phyloP scores from a whole-genome alignment of 345 rosid genomes.

The Rhodamnia argentea region DNA sequence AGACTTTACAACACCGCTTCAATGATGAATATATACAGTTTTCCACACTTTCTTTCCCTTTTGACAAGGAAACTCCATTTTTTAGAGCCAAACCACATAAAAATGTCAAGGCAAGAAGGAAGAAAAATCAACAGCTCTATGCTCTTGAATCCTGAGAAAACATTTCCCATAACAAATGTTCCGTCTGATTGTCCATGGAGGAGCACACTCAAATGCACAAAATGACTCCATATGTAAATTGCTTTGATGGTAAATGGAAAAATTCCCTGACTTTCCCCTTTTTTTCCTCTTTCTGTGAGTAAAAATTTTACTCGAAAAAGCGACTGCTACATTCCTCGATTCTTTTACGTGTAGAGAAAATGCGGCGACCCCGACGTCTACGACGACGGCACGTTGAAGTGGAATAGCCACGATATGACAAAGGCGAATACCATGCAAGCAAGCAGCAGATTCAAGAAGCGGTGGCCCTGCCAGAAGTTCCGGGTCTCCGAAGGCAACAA shows the following conservation, averaged over 20 bases:
- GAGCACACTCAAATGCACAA: not conserved
- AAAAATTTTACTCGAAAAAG: not conserved
- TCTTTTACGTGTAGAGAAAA: not conserved
- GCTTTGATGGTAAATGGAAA: not conserved
- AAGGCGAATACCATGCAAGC: conserved; percentile 64
- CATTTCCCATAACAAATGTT: not conserved
- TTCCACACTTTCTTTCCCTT: not conserved
- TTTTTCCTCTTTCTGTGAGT: not conserved
- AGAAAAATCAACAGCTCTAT: not conserved
- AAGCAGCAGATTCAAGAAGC: conserved; percentile 15
- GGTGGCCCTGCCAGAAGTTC: conserved; percentile 47
- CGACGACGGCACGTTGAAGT: conserved; percentile 52
- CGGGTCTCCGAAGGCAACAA: conserved; percentile 36
- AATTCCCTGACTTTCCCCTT: not conserved
- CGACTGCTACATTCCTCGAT: not conserved
- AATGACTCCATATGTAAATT: not conserved
- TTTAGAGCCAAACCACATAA: not conserved
- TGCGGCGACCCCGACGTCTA: conserved; percentile 5
- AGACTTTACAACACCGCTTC: not conserved
- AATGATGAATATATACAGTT: not conserved
- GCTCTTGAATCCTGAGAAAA: not conserved
- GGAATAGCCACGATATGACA: conserved; percentile 36
- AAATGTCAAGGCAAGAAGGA: not conserved
- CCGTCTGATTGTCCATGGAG: not conserved
- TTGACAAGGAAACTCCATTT: not conserved